Base-by-base conservation (phyloP, 257 asterid species). In the Rhazya stricta region DNA sequence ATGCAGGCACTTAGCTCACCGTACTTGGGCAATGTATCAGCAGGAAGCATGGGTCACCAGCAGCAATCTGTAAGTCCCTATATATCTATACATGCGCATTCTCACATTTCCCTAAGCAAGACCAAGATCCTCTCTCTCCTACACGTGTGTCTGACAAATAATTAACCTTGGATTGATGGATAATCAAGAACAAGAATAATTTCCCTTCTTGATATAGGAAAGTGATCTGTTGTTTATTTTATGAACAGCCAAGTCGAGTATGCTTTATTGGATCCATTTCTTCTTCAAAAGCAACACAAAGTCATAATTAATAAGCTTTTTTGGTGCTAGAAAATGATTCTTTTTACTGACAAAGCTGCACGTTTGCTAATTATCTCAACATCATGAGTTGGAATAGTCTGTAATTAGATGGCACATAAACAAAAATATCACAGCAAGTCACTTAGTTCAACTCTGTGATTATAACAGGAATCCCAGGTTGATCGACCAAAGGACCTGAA, bases 181-280 rank as follows among this genome's bases (percentile, higher is more conserved):
- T 78, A 78, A 58, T 29, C 79, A 82, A 84, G 84, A 81, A 75
- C 86, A 83, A 82, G 91, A 83, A 67, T 25, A 57, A 32, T 36
- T 79, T n/a, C n/a, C n/a, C n/a, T n/a, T 51, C 70, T 71, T 57
- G 23, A 46, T 70, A 23, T 41, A 48, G 30, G 23, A 25, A 43
- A 84, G 76, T 79, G 81, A 75, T 83, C 82, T 78, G 83, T 78
- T 56, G 9, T 23, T 43, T 75, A 39, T 69, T 72, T 72, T 27
- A 66, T 23, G 75, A 83, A 58, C 78, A 78, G 79, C 61, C 69
- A 71, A 72, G 81, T 48, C 81, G 81, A 80, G 89, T 80, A 72
- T 68, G 84, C 86, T 88, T 79, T 84, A 81, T 90, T 74, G 93
- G 91, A 90, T 90, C 92, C 88, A 81, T 86, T 85, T 75, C 82